Base-by-base conservation (phyloP, 441 rosid genomes). In the Codiaeum variegatum region DNA sequence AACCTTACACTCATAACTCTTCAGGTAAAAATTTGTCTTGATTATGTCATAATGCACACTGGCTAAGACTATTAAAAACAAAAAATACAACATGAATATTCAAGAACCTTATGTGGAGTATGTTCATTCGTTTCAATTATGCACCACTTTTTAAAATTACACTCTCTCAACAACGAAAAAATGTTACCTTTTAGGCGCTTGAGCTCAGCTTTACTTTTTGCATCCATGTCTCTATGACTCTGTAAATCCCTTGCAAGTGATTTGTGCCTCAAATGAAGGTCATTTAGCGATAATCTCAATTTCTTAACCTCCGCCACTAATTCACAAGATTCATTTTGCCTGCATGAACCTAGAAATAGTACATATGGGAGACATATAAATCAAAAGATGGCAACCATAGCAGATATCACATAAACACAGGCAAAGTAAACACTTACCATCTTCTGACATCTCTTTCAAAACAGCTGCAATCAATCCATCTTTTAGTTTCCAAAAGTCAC, bases 261-360 rank as follows among this genome's bases (percentile, higher is more conserved):
- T 78, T 79, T 91, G 76, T 88, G 92, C 83, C 87, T 89, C 82
- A 84, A 76, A 80, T 88, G 92, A 80, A 85, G 90, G 76, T 88
- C 96, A 78, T 77, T 85, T 63, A 90, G 72, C 69, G 80, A 82
- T 73, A 66, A 76, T 80, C 98, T 88, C 83, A 90, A 80, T 70
- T 79, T 85, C 80, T 83, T 89, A 68, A 89, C 84, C 80, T 91
- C 92, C 21, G 80, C 28, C 70, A 77, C 84, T 66, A 91, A 83
- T 73, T 85, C 89, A 76, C 63, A 67, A 66, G 86, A 87, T 46
- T 82, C 80, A 72, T 75, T 82, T 73, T 83, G 83, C 72, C 79
- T 76, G 69, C 84, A 82, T 72, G 82, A 77, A 77, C 85, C 98
- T 89, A 89, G 64, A 82, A 79, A 78, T 71, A 85, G 66, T 23